Evolutionary conservation across 2,329 filamentous ascomycete species (phyloP).

Genomic region (Pseudogymnoascus sp.): DNA sequence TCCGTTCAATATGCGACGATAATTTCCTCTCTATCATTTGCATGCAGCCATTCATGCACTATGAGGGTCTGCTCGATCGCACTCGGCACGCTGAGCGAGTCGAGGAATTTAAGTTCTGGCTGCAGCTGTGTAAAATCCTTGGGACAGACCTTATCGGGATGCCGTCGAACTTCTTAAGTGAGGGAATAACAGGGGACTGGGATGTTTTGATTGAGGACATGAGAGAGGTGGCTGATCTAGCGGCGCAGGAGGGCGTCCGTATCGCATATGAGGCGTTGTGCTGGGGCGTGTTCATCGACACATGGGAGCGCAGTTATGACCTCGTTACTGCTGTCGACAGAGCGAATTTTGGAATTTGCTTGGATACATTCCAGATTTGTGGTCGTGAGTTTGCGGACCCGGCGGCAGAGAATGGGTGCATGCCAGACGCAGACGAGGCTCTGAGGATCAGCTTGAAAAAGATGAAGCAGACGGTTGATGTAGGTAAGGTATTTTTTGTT

Average conservation of each 20-base stretch:
- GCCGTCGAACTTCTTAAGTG: conserved; percentile 53
- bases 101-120: not conserved
- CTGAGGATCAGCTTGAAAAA: conserved; percentile 34
- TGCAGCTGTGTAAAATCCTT: conserved; percentile 5
- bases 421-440: conserved; percentile 30
- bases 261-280: conserved; percentile 69
- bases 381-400: conserved; percentile 67
- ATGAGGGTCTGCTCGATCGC: conserved; percentile 63
- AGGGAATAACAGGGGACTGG: conserved; percentile 40
- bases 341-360: conserved; percentile 66
- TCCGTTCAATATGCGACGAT: conserved; percentile 50
- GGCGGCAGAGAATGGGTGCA: conserved; percentile 30
- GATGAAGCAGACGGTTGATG: conserved; percentile 22
- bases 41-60: conserved; percentile 24
- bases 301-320: conserved; percentile 67
- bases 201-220: conserved; percentile 56
- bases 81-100: conserved; percentile 35
- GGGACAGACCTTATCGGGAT: conserved; percentile 49
- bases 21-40: conserved; percentile 49
- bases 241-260: conserved; percentile 48
- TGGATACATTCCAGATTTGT: conserved; percentile 74
- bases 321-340: conserved; percentile 58
- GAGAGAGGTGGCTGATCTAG: conserved; percentile 59
- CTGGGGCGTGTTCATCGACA: conserved; percentile 64
- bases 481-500: conserved; percentile 56